Evolutionary conservation across 176 grass and related monocot species (phyloP).

Genomic region (Aegilops bicornis): DNA sequence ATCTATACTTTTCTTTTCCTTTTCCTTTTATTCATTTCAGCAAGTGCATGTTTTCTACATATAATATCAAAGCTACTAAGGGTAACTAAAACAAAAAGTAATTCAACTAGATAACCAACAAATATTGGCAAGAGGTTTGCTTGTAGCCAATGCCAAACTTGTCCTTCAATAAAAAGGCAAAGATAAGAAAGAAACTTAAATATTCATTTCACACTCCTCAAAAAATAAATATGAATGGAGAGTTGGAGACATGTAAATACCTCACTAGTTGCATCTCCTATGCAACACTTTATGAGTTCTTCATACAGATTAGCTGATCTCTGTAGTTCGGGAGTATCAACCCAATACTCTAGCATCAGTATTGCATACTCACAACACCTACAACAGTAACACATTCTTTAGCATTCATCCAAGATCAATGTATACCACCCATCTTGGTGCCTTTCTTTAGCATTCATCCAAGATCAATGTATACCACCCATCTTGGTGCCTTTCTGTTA

Average conservation of each 20-base stretch:
- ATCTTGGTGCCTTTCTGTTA: conserved; percentile 35
- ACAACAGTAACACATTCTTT: not conserved
- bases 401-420: conserved; percentile 9
- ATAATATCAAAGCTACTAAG: too few relatives aligned
- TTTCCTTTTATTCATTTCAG: too few relatives aligned
- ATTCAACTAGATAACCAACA: not conserved
- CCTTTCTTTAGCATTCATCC: too few relatives aligned
- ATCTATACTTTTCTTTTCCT: too few relatives aligned
- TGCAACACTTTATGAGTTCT: conserved; percentile 87
- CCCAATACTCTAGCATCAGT: conserved; percentile 80
- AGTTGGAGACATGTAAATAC: too few relatives aligned
- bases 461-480: too few relatives aligned
- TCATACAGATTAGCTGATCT: conserved; percentile 73
- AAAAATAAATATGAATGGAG: not conserved
- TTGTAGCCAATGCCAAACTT: not conserved
- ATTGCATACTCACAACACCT: conserved; percentile 96
- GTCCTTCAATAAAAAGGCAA: not conserved
- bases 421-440: not conserved
- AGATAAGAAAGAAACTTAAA: not conserved
- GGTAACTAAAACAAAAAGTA: not conserved
- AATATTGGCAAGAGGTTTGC: not conserved
- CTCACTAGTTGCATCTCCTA: conserved; percentile 83
- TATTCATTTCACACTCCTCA: not conserved
- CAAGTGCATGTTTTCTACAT: too few relatives aligned
- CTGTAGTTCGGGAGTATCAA: conserved; percentile 91